Base-by-base conservation (phyloP, 129 eudicot genomes). In the Flaveria linearis region DNA sequence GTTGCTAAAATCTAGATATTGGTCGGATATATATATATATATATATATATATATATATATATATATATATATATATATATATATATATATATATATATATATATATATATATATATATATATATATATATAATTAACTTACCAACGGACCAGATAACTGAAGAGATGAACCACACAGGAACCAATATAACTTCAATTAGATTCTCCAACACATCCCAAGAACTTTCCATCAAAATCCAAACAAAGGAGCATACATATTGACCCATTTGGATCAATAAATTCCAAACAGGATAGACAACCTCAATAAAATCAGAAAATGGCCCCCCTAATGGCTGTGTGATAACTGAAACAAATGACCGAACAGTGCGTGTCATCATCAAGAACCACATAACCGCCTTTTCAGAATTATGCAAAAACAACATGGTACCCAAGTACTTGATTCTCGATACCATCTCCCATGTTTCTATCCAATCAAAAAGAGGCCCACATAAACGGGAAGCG, bases 391-490 rank as follows among this genome's bases (percentile, higher is more conserved):
- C 46, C 58, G 97, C 98, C 80, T 94, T 94, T 81, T 94, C 89
- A 78, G 83, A 94, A 72, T 94, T 85, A 43, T 94, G 97, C 81
- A 94, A 81, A 71, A 94, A 94, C 74, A 94, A 69, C 98, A 94
- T 91, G 9, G 98, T 94, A 49, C 98, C 98, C 82, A 94, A 84
- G 68, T 89, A 94, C 84, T 86, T 87, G 42, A 91, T 87, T 83
- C 98, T 89, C 39, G 98, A 91, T 46, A 88, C 84, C 98, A 94
- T 94, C 73, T 94, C 98, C 96, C 95, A 87, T 26, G 93, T 90
- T 84, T 94, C 97, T 51, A 94, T 90, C 98, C 98, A 94, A 83
- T 91, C 97, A 63, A 94, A 79, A 61, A 94, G 84, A 13, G 98
- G 98, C 53, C 98, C 98, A 58, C 90, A 88, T 74, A 94, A 86